phyloP scores from a whole-genome alignment of 805 yeast species.

The Starmera amethionina region DNA sequence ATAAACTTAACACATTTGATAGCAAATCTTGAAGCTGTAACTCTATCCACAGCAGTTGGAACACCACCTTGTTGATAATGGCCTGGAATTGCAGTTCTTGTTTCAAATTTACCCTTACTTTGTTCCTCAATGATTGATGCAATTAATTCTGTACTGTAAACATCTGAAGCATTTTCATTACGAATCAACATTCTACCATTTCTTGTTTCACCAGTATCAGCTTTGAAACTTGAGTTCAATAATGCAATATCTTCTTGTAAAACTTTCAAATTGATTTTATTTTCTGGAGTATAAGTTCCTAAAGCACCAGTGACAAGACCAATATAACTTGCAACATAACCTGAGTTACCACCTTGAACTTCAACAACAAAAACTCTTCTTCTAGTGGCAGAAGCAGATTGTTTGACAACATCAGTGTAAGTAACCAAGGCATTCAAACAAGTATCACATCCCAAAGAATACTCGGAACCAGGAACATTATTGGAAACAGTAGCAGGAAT shows the following conservation, averaged over 20 bases:
- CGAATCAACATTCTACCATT: conserved; percentile 82
- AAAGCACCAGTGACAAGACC: conserved; percentile 86
- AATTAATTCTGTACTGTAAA: conserved; percentile 72
- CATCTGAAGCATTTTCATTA: conserved; percentile 73
- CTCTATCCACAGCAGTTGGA: conserved; percentile 92
- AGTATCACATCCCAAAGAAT: conserved; percentile 91
- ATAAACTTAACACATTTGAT: conserved; percentile 83
- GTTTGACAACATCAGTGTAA: conserved; percentile 93
- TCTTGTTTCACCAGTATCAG: conserved; percentile 69
- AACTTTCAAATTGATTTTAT: conserved; percentile 56
- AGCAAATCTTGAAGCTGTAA: conserved; percentile 82
- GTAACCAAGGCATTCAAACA: conserved; percentile 85
- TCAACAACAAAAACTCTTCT: conserved; percentile 93
- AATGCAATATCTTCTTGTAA: conserved; percentile 69
- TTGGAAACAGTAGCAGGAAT: conserved; percentile 95
- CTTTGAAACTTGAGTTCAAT: conserved; percentile 55
- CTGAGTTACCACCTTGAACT: conserved; percentile 97
- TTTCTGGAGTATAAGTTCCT: conserved; percentile 87
- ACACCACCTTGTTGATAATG: conserved; percentile 97
- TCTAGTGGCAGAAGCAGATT: conserved; percentile 89
- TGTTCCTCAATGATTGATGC: conserved; percentile 80
- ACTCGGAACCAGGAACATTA: conserved; percentile 98
- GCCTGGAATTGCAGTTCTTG: conserved; percentile 94
- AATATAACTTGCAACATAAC: conserved; percentile 81
- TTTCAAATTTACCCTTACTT: conserved; percentile 69